These are phyloP conservation scores for Leccinellum rugosiceps DNA, from an alignment of 768 basidiomycete species.

Conservation along the genomic window DNA sequence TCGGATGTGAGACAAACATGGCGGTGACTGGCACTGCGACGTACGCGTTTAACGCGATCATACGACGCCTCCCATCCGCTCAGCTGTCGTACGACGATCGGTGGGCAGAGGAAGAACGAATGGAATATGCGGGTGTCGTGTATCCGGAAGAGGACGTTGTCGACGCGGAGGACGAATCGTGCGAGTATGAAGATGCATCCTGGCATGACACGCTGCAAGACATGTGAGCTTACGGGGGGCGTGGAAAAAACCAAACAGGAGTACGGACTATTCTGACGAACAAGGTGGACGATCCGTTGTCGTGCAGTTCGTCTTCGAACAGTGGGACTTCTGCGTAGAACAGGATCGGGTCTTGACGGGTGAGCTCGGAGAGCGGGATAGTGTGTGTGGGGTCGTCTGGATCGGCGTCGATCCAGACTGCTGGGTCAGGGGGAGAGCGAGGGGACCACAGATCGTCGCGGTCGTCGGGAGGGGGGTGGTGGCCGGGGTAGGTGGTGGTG, in stretches of 20 bases:
- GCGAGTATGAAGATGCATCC: conserved; percentile 88
- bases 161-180: conserved; percentile 91
- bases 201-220: conserved; percentile 88
- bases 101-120: conserved; percentile 61
- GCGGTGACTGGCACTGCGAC: conserved; percentile 17
- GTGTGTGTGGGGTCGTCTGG: conserved; percentile 51
- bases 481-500: conserved; percentile 82
- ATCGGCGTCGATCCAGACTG: conserved; percentile 54
- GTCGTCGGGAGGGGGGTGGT: conserved; percentile 26
- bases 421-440: conserved; percentile 1
- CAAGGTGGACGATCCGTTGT: conserved; percentile 87
- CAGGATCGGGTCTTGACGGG: conserved; percentile 91
- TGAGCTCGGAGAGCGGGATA: conserved; percentile 84
- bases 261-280: conserved; percentile 84
- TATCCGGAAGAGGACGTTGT: conserved; percentile 88
- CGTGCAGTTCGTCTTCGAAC: conserved; percentile 96
- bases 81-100: conserved; percentile 71
- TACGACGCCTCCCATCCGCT: conserved; percentile 93
- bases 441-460: not conserved
- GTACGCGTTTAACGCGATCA: conserved; percentile 70
- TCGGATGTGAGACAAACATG: not conserved
- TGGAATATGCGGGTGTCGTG: conserved; percentile 91
- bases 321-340: conserved; percentile 95
- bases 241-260: no score
- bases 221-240: not conserved